phyloP scores from a whole-genome alignment of 1,284 basidiomycete species.

The Phylloporus gajari region DNA sequence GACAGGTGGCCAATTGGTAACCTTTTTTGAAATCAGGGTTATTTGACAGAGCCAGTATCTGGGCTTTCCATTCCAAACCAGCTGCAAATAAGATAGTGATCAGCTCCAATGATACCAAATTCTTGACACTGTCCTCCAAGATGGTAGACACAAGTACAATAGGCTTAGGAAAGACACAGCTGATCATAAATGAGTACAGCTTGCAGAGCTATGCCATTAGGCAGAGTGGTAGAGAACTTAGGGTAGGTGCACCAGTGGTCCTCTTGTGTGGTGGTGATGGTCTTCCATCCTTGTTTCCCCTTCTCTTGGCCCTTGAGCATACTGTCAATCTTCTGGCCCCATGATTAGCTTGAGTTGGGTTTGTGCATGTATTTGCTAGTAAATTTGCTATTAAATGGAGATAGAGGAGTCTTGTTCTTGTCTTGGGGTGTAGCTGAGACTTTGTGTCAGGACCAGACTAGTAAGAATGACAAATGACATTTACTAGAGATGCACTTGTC shows the following conservation, averaged over 20 bases:
- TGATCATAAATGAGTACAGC: slow-evolving; percentile 63
- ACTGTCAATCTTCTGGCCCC: not conserved
- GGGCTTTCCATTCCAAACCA: slow-evolving; percentile 53
- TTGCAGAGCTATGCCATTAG: slow-evolving; percentile 34
- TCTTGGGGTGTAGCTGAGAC: not conserved
- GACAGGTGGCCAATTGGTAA: slow-evolving; percentile 65
- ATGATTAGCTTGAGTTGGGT: not conserved
- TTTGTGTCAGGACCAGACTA: not conserved
- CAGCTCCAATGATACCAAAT: slow-evolving; percentile 73
- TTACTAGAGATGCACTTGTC: too few relatives aligned
- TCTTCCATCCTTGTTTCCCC: slow-evolving; percentile 63
- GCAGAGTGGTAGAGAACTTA: too few relatives aligned
- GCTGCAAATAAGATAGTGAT: slow-evolving; percentile 26
- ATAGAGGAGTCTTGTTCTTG: not conserved
- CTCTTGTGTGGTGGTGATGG: slow-evolving; percentile 60
- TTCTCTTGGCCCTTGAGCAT: slow-evolving; percentile 59
- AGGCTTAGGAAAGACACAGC: slow-evolving; percentile 73
- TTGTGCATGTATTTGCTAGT: not conserved
- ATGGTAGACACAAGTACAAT: slow-evolving; percentile 75
- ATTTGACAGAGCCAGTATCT: slow-evolving; percentile 30
- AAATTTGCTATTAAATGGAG: not conserved
- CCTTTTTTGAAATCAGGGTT: slow-evolving; percentile 37
- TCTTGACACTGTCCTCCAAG: slow-evolving; percentile 61
- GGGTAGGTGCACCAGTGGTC: slow-evolving; percentile 55
- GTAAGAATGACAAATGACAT: too few relatives aligned